These are phyloP conservation scores for Colletotrichum filicis DNA, from an alignment of 2,329 filamentous ascomycete species.

Conservation along the genomic window DNA sequence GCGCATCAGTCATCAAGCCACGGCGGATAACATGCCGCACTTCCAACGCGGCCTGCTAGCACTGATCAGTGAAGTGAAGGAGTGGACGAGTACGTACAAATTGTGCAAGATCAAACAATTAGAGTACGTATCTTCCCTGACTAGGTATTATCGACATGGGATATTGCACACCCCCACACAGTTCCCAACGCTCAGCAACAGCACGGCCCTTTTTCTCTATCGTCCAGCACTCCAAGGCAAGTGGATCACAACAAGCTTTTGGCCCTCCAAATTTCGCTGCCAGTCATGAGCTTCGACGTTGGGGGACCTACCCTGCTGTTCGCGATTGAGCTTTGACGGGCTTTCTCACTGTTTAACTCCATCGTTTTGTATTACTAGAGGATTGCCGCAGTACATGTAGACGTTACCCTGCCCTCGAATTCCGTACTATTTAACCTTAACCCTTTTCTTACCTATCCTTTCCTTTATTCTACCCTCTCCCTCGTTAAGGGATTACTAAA, in stretches of 20 bases:
- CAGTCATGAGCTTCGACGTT: slow-evolving; percentile 26
- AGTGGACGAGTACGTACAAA: background rate
- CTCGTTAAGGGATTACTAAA: no score
- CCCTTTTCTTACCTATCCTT: no score
- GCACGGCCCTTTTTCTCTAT: slow-evolving; percentile 19
- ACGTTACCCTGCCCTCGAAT: no score
- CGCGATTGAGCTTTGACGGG: slow-evolving; percentile 27
- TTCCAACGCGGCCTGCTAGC: background rate
- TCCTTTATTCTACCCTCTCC: no score
- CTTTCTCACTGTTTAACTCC: no score
- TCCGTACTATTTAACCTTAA: no score
- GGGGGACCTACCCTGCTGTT: slow-evolving; percentile 11
- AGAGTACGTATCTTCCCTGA: slow-evolving; percentile 27
- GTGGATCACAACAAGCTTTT: slow-evolving; percentile 37
- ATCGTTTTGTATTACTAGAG: no score
- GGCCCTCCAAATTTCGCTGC: slow-evolving; percentile 25
- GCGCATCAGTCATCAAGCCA: slow-evolving; percentile 22
- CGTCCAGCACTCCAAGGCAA: slow-evolving; percentile 23
- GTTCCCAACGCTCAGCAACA: background rate
- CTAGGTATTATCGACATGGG: slow-evolving; percentile 12
- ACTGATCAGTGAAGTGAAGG: no score
- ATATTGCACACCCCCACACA: slow-evolving; percentile 20
- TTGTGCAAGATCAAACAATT: slow-evolving; percentile 15
- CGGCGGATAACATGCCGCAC: slow-evolving; percentile 14
- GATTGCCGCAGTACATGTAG: no score